phyloP scores from a whole-genome alignment of 2,329 filamentous ascomycete species.

The Sclerotinia glacialis region DNA sequence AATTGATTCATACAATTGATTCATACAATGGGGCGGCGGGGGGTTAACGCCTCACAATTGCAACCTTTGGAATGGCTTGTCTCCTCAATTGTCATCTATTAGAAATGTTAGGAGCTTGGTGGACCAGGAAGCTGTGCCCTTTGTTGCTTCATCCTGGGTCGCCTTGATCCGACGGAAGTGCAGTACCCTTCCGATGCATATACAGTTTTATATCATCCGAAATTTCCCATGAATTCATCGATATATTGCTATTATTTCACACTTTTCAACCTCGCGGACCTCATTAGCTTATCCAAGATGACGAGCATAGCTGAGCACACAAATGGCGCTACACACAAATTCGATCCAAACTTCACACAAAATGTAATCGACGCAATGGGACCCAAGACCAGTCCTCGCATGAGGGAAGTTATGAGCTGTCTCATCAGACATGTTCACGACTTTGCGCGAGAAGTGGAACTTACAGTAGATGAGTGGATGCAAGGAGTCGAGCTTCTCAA shows the following conservation, averaged over 20 bases:
- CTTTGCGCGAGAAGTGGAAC: slow-evolving; percentile 56
- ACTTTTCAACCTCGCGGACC: neutral
- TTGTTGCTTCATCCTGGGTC: neutral
- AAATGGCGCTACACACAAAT: slow-evolving; percentile 23
- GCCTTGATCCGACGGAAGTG: slow-evolving; percentile 4
- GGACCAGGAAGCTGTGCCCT: neutral
- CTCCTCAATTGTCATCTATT: slow-evolving; percentile 6
- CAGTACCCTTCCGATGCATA: slow-evolving; percentile 12
- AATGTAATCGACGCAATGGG: slow-evolving; percentile 61
- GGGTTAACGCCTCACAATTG: neutral
- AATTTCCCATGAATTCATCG: neutral
- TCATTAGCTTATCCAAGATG: neutral
- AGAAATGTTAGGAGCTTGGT: neutral
- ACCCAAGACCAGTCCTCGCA: slow-evolving; percentile 56
- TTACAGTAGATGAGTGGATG: slow-evolving; percentile 60
- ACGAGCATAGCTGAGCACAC: neutral
- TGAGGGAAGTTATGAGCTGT: slow-evolving; percentile 53
- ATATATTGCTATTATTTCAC: neutral
- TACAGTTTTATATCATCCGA: neutral
- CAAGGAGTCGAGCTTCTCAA: slow-evolving; percentile 56
- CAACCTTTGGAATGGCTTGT: neutral
- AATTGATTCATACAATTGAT: neutral
- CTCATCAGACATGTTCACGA: slow-evolving; percentile 57
- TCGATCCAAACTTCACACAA: slow-evolving; percentile 56
- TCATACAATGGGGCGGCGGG: neutral